Percentiles rank a stretch among this genome's conserved stretches.
Evolutionary conservation across 2,329 filamentous ascomycete genomes (phyloP).

Genomic region (Blastomyces percursus): DNA sequence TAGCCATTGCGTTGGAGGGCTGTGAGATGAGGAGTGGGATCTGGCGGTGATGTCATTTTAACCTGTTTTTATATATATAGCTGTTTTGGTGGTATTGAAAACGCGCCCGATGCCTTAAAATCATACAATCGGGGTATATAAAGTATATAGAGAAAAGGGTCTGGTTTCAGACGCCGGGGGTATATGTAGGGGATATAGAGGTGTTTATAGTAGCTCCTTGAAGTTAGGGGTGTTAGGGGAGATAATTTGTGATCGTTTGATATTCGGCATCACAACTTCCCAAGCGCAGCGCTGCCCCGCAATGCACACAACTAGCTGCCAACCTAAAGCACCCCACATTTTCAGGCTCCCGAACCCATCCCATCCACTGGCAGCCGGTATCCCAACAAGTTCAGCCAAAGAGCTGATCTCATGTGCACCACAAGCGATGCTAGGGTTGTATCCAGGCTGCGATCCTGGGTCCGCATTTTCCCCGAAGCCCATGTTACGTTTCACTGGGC

Average conservation of each 20-base stretch:
- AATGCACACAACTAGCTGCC: not conserved
- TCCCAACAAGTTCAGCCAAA: not conserved
- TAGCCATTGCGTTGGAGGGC: slow-evolving; percentile 62
- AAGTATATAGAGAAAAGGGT: not conserved
- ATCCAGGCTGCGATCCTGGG: not conserved
- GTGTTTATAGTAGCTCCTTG: not conserved
- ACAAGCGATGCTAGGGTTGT: not conserved
- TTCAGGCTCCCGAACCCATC: not conserved
- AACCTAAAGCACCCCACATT: not conserved
- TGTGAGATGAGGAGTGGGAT: slow-evolving; percentile 34
- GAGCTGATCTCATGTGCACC: not conserved
- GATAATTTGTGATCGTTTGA: not conserved
- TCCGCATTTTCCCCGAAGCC: not conserved
- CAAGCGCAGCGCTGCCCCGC: not conserved
- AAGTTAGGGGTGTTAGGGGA: not conserved
- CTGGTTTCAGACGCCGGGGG: not conserved
- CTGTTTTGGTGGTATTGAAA: not conserved
- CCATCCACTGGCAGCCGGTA: not conserved
- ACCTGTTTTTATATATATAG: not conserved
- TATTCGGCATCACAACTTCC: not conserved
- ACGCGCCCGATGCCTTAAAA: no score
- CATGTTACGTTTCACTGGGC: not conserved
- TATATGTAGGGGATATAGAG: not conserved
- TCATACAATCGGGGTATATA: not conserved
- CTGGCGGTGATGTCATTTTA: slow-evolving; percentile 2